Evolutionary conservation across 306 rosid genomes (phyloP).

Genomic region (Quercus engelmannii): DNA sequence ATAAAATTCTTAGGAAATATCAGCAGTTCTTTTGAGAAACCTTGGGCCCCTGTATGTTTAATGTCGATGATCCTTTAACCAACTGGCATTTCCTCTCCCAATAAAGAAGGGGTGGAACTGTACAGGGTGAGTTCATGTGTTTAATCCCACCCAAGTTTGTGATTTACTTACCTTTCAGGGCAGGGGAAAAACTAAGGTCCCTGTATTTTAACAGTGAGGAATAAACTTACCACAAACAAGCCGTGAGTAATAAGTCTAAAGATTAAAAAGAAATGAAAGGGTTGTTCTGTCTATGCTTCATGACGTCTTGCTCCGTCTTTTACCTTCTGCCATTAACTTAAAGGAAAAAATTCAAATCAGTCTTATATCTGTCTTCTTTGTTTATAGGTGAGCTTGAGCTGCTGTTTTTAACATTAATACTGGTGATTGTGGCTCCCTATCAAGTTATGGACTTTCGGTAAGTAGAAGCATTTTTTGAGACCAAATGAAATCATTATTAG

Average conservation of each 20-base stretch:
- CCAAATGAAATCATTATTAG: not conserved
- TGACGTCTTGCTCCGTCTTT: slow-evolving; percentile 14
- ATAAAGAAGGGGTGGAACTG: not conserved
- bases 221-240: not conserved
- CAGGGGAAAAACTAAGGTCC: not conserved
- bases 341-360: not conserved
- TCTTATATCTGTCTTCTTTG: slow-evolving; percentile 7
- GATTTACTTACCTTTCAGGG: no score
- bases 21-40: no score
- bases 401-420: slow-evolving; percentile 69
- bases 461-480: slow-evolving; percentile 14
- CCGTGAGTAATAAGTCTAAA: not conserved
- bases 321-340: slow-evolving; percentile 4
- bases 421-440: slow-evolving; percentile 74
- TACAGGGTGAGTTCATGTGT: not conserved
- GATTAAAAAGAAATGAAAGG: not conserved
- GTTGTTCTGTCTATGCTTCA: not conserved
- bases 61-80: not conserved
- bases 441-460: slow-evolving; percentile 59
- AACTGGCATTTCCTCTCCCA: not conserved
- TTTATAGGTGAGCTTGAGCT: slow-evolving; percentile 81
- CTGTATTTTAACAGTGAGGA: not conserved
- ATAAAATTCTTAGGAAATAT: no score
- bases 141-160: no score
- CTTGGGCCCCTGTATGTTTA: not conserved